A percentile compares a stretch with the other conserved stretches of the same genome.
phyloP scores from a whole-genome alignment of 352 stramenopile species.

The Phytopythium oedochilum region DNA sequence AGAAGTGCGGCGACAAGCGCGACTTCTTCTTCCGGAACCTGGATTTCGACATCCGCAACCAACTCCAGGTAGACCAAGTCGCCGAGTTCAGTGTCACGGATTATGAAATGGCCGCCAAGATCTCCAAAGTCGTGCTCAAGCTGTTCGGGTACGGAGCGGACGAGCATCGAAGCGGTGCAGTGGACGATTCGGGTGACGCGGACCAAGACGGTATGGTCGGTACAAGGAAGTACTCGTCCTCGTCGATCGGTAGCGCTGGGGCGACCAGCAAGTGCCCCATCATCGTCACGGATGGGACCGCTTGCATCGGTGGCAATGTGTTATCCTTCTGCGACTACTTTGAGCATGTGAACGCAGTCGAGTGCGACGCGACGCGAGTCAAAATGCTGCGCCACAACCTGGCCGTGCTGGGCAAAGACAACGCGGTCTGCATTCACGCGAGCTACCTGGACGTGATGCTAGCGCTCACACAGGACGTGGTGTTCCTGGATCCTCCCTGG shows the following conservation, averaged over 20 bases:
- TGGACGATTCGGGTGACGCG: not conserved
- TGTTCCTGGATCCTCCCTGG: constrained; percentile 84
- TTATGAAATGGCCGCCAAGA: constrained; percentile 73
- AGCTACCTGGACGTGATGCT: constrained; percentile 74
- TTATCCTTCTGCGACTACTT: constrained; percentile 81
- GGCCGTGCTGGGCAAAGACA: constrained; percentile 48
- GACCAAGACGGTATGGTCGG: constrained; percentile 8
- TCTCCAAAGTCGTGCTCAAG: constrained; percentile 52
- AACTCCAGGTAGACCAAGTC: constrained; percentile 75
- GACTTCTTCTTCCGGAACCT: constrained; percentile 84
- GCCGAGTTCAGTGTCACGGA: constrained; percentile 78
- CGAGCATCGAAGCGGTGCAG: constrained; percentile 2
- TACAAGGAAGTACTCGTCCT: not conserved
- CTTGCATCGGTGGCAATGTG: constrained; percentile 76
- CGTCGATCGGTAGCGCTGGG: not conserved
- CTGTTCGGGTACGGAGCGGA: constrained; percentile 27
- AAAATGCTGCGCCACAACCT: constrained; percentile 77
- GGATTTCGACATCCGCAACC: constrained; percentile 52
- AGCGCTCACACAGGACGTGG: constrained; percentile 66
- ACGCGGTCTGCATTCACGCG: constrained; percentile 48
- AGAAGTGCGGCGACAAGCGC: constrained; percentile 76
- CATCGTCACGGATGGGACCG: constrained; percentile 71
- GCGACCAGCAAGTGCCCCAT: constrained; percentile 30
- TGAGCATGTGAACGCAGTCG: constrained; percentile 65
- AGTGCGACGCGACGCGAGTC: constrained; percentile 57